phyloP scores from a whole-genome alignment of 805 yeast genomes.

The Candida germanica region DNA sequence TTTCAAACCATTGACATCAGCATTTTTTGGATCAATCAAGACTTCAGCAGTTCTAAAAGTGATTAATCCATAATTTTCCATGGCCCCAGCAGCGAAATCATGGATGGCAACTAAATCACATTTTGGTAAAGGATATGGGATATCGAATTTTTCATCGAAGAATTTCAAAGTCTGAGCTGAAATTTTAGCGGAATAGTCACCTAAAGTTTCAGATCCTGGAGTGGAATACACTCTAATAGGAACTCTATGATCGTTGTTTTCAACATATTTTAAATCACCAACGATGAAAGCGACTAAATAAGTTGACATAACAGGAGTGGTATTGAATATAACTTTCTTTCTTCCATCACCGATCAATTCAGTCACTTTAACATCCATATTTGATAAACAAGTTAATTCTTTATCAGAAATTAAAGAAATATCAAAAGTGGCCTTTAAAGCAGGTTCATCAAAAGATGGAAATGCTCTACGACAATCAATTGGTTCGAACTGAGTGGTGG shows the following conservation, averaged over 20 bases:
- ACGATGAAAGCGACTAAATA: slow-evolving; percentile 80
- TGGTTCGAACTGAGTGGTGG: slow-evolving; percentile 84
- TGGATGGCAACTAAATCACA: slow-evolving; percentile 80
- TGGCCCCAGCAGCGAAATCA: slow-evolving; percentile 83
- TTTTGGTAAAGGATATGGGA: slow-evolving; percentile 76
- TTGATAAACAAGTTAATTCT: slow-evolving; percentile 58
- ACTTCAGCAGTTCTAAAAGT: slow-evolving; percentile 78
- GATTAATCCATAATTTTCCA: slow-evolving; percentile 83
- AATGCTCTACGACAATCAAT: slow-evolving; percentile 85
- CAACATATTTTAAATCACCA: slow-evolving; percentile 76
- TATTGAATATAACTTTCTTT: slow-evolving; percentile 60
- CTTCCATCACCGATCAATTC: slow-evolving; percentile 38
- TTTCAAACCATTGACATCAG: slow-evolving; percentile 61
- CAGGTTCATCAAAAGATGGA: slow-evolving; percentile 77
- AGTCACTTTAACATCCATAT: slow-evolving; percentile 62
- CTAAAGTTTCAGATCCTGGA: slow-evolving; percentile 70
- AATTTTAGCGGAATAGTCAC: slow-evolving; percentile 67
- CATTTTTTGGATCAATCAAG: slow-evolving; percentile 66
- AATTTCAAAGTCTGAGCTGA: slow-evolving; percentile 74
- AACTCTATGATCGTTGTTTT: slow-evolving; percentile 59
- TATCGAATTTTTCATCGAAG: slow-evolving; percentile 70
- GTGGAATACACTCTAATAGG: slow-evolving; percentile 83
- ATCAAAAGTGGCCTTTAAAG: slow-evolving; percentile 70
- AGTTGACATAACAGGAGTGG: slow-evolving; percentile 84
- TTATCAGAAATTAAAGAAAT: slow-evolving; percentile 57